phyloP scores from a whole-genome alignment of 1,284 basidiomycete species.

The Boletellus deceptivus region DNA sequence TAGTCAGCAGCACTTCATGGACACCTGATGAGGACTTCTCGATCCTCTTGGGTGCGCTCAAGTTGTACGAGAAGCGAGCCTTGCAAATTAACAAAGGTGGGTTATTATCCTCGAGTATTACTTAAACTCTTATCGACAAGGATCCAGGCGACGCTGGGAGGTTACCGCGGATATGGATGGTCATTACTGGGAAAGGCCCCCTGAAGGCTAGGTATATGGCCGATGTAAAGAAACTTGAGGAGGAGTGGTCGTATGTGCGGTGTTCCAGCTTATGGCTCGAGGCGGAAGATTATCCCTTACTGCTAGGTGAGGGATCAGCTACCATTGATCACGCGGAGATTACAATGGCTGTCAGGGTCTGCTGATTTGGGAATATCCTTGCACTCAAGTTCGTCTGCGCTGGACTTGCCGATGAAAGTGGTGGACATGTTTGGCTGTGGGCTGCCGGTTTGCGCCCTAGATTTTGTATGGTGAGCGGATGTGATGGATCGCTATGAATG shows the following conservation, averaged over 20 bases:
- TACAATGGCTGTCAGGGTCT: constrained; percentile 54
- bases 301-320: constrained; percentile 57
- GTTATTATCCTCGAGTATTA: background rate
- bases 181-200: constrained; percentile 94
- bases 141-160: constrained; percentile 24
- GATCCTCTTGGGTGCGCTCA: constrained; percentile 75
- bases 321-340: constrained; percentile 13
- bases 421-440: constrained; percentile 99
- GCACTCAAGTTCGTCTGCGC: constrained; percentile 85
- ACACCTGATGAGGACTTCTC: constrained; percentile 96
- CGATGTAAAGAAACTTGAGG: constrained; percentile 55
- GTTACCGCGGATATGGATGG: constrained; percentile 76
- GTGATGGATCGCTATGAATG: background rate
- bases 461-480: constrained; percentile 74
- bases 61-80: constrained; percentile 66
- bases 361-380: constrained; percentile 92
- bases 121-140: constrained; percentile 1
- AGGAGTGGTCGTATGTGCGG: constrained; percentile 77
- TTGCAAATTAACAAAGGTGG: constrained; percentile 29
- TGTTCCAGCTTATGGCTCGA: constrained; percentile 88
- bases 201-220: constrained; percentile 73
- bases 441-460: constrained; percentile 87
- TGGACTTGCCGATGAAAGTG: constrained; percentile 99
- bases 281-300: constrained; percentile 80
- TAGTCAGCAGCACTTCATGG: constrained; percentile 96